Base-by-base conservation (phyloP, 2,329 filamentous ascomycete genomes). In the Esteya vermicola region DNA sequence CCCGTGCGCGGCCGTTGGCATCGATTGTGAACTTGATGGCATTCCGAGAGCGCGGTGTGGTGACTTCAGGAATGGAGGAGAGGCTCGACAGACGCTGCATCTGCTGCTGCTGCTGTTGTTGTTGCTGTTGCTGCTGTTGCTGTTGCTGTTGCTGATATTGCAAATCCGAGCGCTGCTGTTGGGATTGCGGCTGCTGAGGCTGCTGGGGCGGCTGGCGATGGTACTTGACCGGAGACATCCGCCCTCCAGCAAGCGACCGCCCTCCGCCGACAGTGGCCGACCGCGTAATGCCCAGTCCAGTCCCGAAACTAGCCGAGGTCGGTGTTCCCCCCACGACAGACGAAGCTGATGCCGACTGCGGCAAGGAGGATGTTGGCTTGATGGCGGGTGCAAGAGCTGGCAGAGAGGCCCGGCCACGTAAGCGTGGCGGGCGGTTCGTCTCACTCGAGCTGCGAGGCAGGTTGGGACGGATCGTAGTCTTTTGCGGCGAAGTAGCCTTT, bases 1-100 rank as follows among this genome's bases (percentile, higher is more conserved):
- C 69, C 25, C 67, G 63, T 13, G 72, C 72, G 41, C 72, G 65
- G 19, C 75, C 75, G 39, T 68, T 67, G n/a, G 70, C 63, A 49
- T 78, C 75, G 45, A 80, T 77, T 14, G 66, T 75, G 45, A 80
- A 75, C 48, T 70, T 74, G 7, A 79, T 72, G 32, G 74, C 68
- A 1, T 72, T 68, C 31, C 70, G 63, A 28, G 65, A 63, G 38
- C 62, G 58, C 1, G 65, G 57, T 12, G 40, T 45, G 36, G 38
- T 42, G 20, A 40, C 44, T 32, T 79, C 75, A 0, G 73, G 72
- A 23, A 79, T 78, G 1, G 74, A 74, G 1, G 63, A 65, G 12
- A 75, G 55, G 40, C 66, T 67, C 3, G 68, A 63, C 7, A 73
- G 52, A 12, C 68, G 64, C 34, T 64, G 60, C 42, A 70, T n/a